These are phyloP conservation scores for Rhypophila decipiens DNA, from an alignment of 495 filamentous ascomycete species.

Conservation along the genomic window DNA sequence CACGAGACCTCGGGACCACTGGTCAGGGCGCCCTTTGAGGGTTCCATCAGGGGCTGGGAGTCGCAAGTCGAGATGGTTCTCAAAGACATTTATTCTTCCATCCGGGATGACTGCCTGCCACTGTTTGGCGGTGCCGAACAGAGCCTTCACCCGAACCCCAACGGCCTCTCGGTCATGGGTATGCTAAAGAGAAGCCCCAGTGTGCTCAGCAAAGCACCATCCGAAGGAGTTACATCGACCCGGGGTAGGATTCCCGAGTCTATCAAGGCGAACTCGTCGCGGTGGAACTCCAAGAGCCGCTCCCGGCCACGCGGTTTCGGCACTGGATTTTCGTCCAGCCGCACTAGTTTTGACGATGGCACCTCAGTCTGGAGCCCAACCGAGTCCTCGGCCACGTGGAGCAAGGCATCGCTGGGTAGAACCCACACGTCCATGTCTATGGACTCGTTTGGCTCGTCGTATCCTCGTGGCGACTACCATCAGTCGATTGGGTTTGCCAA, in stretches of 20 bases:
- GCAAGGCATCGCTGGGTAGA: conserved; percentile 84
- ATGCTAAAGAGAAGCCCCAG: conserved; percentile 82
- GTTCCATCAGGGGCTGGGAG: conserved; percentile 77
- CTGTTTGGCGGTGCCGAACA: conserved; percentile 54
- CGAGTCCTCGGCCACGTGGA: conserved; percentile 74
- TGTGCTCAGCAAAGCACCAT: conserved; percentile 81
- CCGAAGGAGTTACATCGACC: conserved; percentile 62
- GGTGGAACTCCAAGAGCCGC: conserved; percentile 80
- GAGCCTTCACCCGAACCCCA: conserved; percentile 36
- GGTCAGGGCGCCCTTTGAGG: conserved; percentile 72
- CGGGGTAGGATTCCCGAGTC: conserved; percentile 66
- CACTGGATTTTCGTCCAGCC: conserved; percentile 81
- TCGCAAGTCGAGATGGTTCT: conserved; percentile 81
- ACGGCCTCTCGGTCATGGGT: conserved; percentile 49
- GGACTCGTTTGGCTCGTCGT: conserved; percentile 76
- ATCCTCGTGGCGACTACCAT: conserved; percentile 77
- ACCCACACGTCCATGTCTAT: conserved; percentile 87
- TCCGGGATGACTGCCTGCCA: conserved; percentile 77
- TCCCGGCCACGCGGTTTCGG: conserved; percentile 76
- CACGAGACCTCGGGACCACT: conserved; percentile 54
- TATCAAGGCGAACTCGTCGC: conserved; percentile 50
- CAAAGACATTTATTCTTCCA: conserved; percentile 86
- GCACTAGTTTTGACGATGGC: conserved; percentile 87
- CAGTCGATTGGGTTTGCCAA: conserved; percentile 98
- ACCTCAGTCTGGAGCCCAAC: conserved; percentile 89